Evolutionary conservation across 768 basidiomycete genomes (phyloP).

Genomic region (Aureoboletus auriporus): DNA sequence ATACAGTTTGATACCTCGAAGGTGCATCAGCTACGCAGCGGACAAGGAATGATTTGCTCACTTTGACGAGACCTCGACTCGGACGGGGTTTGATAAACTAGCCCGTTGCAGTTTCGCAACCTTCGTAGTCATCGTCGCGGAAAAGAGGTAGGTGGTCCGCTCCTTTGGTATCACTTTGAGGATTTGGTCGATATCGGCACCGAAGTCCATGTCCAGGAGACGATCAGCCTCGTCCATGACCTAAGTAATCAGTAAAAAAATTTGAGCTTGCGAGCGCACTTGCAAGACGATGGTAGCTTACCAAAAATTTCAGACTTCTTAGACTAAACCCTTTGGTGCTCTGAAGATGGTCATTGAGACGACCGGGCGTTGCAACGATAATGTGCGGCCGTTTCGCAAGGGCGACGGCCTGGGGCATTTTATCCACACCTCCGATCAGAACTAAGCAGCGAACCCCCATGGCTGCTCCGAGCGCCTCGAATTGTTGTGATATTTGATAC

Average conservation of each 20-base stretch:
- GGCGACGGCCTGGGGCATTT: conserved; percentile 85
- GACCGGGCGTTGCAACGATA: conserved; percentile 92
- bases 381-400: conserved; percentile 93
- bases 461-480: conserved; percentile 84
- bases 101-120: conserved; percentile 95
- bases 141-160: conserved; percentile 93
- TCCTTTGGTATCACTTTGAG: conserved; percentile 93
- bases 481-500: conserved; percentile 96
- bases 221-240: conserved; percentile 98
- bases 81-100: conserved; percentile 88
- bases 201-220: conserved; percentile 94
- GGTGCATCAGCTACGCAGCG: background rate
- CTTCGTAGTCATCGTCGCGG: conserved; percentile 98
- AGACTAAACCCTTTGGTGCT: conserved; percentile 96
- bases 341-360: conserved; percentile 90
- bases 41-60: conserved; percentile 34
- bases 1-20: conserved; percentile 90
- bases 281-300: conserved; percentile 33
- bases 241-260: conserved; percentile 36
- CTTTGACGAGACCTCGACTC: conserved; percentile 93
- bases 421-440: conserved; percentile 94
- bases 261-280: background rate
- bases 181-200: conserved; percentile 92
- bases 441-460: conserved; percentile 92
- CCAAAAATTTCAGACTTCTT: conserved; percentile 81